Evolutionary conservation across 2,329 filamentous ascomycete genomes (phyloP), one percentile per base, ranked within the genome.

Genomic region (Claviceps sp.): DNA sequence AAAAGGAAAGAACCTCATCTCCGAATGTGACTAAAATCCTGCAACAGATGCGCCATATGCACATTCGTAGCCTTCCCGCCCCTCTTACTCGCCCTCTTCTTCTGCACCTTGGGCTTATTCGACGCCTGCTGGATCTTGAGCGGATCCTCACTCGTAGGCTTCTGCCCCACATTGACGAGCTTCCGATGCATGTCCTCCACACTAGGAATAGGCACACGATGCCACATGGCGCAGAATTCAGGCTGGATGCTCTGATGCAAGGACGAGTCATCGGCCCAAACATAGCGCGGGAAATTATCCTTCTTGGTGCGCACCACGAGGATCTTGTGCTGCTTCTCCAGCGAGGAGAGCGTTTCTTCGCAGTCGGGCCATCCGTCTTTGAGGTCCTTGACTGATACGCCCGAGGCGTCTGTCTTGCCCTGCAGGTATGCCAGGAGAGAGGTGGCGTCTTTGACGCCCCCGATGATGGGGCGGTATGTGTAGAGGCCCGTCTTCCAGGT

Each of bases 311-410:
- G 81, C 22, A 88, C 86, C 5, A 96, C 88, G 39, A 97, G 76
- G 46, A 97, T 76, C 66, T 85, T 84, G 62, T 90, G 84, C 64
- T 87, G 80, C 42, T 70, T 70, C 71, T 96, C 91, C 50, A 98
- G 76, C 59, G 80, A 75, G 56, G 85, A 79, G 64, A 98, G 85
- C 10, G 85, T 79, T 19, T 84, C 79, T 55, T 90, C 82, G 62
- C 89, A 94, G 60, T 85, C 84, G 24, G 85, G 82, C 93, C 93
- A 98, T 56, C 93, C 93, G 65, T 98, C 93, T 69, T 95, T 95
- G 56, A 98, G 78, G 61, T 96, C 89, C 66, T 89, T 89, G 56
- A 97, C 88, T 40, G 77, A 77, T 51, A 97, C 80, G 13, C 88
- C 89, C 57, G 85, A 82, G 1, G 88, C 87, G 54, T 89, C 89